Evolutionary conservation across 2,329 filamentous ascomycete species (phyloP).

Genomic region (Aspergillus glaucus): DNA sequence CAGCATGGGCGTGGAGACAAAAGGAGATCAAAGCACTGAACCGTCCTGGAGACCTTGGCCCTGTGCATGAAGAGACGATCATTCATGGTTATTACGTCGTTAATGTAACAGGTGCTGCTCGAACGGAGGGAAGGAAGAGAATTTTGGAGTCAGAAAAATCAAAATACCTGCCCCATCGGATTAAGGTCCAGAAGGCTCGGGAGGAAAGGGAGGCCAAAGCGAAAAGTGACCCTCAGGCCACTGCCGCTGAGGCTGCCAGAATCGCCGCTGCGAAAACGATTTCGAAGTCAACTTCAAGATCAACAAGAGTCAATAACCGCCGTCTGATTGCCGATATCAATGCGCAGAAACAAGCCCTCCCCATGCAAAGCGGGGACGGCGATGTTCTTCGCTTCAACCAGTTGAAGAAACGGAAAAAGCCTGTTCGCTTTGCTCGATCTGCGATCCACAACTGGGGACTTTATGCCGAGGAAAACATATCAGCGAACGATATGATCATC

Average conservation of each 20-base stretch:
- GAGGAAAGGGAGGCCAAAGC: constrained; percentile 78
- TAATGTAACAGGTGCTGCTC: constrained; percentile 75
- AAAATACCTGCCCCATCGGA: constrained; percentile 94
- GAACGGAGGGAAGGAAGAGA: constrained; percentile 90
- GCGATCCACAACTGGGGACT: constrained; percentile 99
- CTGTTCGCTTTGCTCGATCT: constrained; percentile 93
- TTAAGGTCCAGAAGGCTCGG: constrained; percentile 85
- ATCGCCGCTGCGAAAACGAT: constrained; percentile 72
- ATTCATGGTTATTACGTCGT: constrained; percentile 73
- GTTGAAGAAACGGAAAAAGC: constrained; percentile 98
- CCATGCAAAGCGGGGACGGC: constrained; percentile 68
- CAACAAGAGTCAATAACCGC: constrained; percentile 91
- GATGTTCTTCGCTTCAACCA: constrained; percentile 97
- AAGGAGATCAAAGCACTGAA: constrained; percentile 67
- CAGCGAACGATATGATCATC: constrained; percentile 98
- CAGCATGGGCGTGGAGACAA: constrained; percentile 64
- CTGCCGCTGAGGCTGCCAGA: constrained; percentile 64
- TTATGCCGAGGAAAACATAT: constrained; percentile 95
- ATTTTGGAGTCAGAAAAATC: constrained; percentile 97
- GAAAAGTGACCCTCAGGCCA: constrained; percentile 56
- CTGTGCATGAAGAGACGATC: constrained; percentile 46
- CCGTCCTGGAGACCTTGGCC: constrained; percentile 49
- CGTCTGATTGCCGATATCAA: constrained; percentile 92
- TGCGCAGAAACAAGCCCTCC: constrained; percentile 73
- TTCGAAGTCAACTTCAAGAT: constrained; percentile 83